phyloP scores from a whole-genome alignment of 495 filamentous ascomycete species.

The Haplographium delicatum region DNA sequence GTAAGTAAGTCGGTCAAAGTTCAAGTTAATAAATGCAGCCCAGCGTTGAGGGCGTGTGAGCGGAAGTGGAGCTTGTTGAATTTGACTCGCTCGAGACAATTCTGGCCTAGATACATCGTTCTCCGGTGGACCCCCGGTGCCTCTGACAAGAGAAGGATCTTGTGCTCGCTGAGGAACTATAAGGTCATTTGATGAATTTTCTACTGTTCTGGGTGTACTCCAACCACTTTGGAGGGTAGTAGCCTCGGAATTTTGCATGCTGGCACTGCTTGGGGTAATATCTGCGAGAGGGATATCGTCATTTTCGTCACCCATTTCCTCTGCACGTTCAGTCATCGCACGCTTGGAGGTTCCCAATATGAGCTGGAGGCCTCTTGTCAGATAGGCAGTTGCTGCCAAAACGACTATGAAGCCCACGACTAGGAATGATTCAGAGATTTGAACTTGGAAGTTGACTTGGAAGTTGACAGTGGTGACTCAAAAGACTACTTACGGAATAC shows the following conservation, averaged over 20 bases:
- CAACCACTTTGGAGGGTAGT: conserved; percentile 20
- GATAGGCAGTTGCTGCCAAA: conserved; percentile 40
- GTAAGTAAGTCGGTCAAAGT: conserved; percentile 40
- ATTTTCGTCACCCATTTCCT: conserved; percentile 39
- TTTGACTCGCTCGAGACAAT: neutral
- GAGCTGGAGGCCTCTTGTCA: conserved; percentile 44
- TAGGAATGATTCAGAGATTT: conserved; percentile 15
- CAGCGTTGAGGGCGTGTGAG: conserved; percentile 40
- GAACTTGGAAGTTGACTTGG: neutral
- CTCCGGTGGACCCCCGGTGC: conserved; percentile 35
- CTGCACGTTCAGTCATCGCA: conserved; percentile 40
- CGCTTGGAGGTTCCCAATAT: conserved; percentile 42
- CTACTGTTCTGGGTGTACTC: conserved; percentile 11
- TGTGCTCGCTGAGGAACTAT: conserved; percentile 25
- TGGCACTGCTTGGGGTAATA: neutral
- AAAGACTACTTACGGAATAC: conserved; percentile 40
- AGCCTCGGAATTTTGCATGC: conserved; percentile 23
- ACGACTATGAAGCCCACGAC: conserved; percentile 47
- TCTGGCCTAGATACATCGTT: conserved; percentile 9
- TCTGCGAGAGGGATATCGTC: conserved; percentile 36
- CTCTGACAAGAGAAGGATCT: conserved; percentile 33
- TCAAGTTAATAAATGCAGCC: conserved; percentile 34
- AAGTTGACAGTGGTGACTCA: neutral
- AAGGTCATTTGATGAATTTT: conserved; percentile 17
- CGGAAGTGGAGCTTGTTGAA: conserved; percentile 31